Conservation (phyloP, 331 rosid species). For the Dryas integrifolia region DNA sequence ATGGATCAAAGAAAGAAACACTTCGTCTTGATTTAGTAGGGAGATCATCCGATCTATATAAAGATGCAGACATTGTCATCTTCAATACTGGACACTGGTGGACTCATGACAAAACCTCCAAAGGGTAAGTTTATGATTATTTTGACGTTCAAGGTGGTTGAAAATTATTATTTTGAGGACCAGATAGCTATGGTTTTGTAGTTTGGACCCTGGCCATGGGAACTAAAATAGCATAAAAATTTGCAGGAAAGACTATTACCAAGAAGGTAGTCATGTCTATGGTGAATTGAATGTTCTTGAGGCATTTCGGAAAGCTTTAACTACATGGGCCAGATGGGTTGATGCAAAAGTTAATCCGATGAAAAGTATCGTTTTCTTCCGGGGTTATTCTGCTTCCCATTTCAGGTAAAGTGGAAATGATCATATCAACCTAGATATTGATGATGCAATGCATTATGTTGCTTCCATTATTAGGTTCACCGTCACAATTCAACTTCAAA, state of each 20-base stretch:
- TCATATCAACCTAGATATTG: not conserved
- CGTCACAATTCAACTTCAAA: not conserved
- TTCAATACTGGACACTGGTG: constrained; percentile 99
- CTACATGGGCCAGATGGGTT: constrained; percentile 95
- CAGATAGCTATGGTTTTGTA: not conserved
- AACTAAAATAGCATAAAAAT: constrained; percentile 12
- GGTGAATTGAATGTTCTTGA: constrained; percentile 74
- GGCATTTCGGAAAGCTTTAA: constrained; percentile 87
- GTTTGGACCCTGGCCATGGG: not conserved
- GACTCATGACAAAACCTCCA: constrained; percentile 94
- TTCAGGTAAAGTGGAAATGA: constrained; percentile 57
- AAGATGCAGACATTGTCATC: constrained; percentile 72
- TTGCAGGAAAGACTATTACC: constrained; percentile 86
- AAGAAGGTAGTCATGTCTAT: constrained; percentile 92
- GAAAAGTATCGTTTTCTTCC: constrained; percentile 67
- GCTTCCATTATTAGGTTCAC: not conserved
- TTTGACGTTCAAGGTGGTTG: not conserved
- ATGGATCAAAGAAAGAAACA: constrained; percentile 76
- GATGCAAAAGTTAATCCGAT: constrained; percentile 65
- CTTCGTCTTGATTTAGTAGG: constrained; percentile 90
- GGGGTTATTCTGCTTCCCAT: constrained; percentile 95
- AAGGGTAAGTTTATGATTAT: constrained; percentile 47
- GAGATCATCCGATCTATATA: constrained; percentile 55
- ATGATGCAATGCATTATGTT: not conserved
- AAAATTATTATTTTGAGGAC: not conserved